Percentiles rank a stretch among this genome's conserved stretches.
Conservation (phyloP, 2,329 filamentous ascomycete species). For the Sphaceloma murrayae region DNA sequence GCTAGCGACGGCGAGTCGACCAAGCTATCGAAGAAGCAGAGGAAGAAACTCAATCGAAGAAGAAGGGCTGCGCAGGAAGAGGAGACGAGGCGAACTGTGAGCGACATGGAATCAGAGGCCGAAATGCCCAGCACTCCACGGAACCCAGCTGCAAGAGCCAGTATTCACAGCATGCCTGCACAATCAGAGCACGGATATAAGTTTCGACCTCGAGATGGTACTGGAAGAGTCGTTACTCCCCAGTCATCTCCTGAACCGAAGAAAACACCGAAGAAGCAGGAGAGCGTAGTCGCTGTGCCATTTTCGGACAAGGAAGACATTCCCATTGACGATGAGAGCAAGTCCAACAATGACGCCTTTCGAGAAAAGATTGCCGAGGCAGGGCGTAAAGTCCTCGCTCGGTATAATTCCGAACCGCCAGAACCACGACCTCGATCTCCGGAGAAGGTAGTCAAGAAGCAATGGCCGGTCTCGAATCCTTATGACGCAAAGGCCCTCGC, state of each 20-base stretch:
- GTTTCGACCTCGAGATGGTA: constrained; percentile 10
- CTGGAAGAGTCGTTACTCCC: neutral
- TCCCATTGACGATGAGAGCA: neutral
- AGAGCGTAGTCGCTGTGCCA: constrained; percentile 9
- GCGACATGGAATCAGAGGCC: constrained; percentile 30
- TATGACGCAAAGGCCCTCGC: constrained; percentile 12
- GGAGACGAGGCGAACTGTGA: constrained; percentile 21
- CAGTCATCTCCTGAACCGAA: constrained; percentile 6
- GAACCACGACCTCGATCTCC: neutral
- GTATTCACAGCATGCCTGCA: constrained; percentile 23
- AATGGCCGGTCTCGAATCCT: constrained; percentile 19
- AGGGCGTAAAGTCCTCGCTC: constrained; percentile 15
- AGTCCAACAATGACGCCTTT: constrained; percentile 2
- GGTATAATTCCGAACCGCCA: constrained; percentile 12
- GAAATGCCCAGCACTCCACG: constrained; percentile 20
- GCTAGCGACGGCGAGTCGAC: constrained; percentile 18
- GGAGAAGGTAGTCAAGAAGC: constrained; percentile 17
- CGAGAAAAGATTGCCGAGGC: constrained; percentile 9
- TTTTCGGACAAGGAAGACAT: constrained; percentile 4
- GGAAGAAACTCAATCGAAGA: constrained; percentile 30
- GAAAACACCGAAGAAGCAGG: constrained; percentile 9
- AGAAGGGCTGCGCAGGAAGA: constrained; percentile 25
- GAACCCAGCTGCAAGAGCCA: constrained; percentile 31
- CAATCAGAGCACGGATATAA: constrained; percentile 14
- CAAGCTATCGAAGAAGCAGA: constrained; percentile 29